Evolutionary conservation across 345 rosid genomes (phyloP).

Genomic region (Passiflora organensis): DNA sequence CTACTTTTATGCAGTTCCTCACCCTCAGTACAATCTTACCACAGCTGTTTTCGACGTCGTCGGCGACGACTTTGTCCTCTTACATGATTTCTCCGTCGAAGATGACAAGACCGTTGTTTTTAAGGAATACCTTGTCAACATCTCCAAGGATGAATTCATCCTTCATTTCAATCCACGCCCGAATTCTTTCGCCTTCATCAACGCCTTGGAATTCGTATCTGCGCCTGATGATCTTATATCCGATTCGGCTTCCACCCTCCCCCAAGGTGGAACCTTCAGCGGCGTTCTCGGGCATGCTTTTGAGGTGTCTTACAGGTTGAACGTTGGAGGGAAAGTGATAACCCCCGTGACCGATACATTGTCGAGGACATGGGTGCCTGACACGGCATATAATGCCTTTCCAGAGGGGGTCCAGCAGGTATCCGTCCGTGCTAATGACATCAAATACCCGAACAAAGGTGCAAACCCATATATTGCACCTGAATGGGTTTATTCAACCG

Average conservation of each 20-base stretch:
- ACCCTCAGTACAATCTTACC: constrained; percentile 45
- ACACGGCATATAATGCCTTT: constrained; percentile 41
- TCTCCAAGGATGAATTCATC: constrained; percentile 35
- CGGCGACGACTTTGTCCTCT: constrained; percentile 47
- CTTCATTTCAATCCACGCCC: constrained; percentile 48
- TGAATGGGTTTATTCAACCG: constrained; percentile 46
- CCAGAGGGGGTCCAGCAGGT: constrained; percentile 45
- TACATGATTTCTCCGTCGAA: constrained; percentile 46
- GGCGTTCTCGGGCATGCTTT: constrained; percentile 47
- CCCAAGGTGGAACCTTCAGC: constrained; percentile 35
- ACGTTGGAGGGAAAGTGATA: constrained; percentile 57
- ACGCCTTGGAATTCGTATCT: constrained; percentile 65
- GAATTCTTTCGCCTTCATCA: constrained; percentile 55
- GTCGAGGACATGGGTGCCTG: constrained; percentile 67
- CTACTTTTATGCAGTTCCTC: constrained; percentile 63
- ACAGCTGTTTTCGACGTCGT: constrained; percentile 53
- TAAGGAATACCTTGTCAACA: constrained; percentile 65
- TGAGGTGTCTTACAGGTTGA: constrained; percentile 55
- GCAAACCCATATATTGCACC: constrained; percentile 54
- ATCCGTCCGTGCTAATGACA: constrained; percentile 23
- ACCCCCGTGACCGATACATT: constrained; percentile 51
- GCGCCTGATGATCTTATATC: constrained; percentile 57
- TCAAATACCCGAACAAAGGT: constrained; percentile 45
- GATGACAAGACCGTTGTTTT: constrained; percentile 29
- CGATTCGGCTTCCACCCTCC: constrained; percentile 43